Conservation (phyloP, 208 protist genomes). For the Tritrichomonas foetus region DNA sequence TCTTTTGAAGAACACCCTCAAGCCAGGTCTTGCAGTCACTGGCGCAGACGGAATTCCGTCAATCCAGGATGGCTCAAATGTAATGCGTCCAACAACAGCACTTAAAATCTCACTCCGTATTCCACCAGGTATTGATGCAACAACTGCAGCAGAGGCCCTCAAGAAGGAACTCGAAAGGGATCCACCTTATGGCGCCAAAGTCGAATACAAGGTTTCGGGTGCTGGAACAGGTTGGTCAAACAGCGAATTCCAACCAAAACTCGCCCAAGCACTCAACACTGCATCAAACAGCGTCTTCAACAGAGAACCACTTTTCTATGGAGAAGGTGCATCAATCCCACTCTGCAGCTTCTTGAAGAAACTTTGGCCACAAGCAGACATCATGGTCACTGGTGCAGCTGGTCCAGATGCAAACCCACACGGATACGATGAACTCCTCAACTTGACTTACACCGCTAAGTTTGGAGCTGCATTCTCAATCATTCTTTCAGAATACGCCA, state of each 20-base stretch:
- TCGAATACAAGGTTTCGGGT: conserved; percentile 66
- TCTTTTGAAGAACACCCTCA: conserved; percentile 75
- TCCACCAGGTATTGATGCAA: conserved; percentile 68
- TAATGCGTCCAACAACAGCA: conserved; percentile 71
- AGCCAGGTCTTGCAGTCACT: conserved; percentile 73
- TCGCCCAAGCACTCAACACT: conserved; percentile 49
- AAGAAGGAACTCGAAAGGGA: conserved; percentile 69
- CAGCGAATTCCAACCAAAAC: conserved; percentile 70
- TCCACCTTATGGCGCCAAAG: conserved; percentile 76
- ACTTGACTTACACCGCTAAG: background rate
- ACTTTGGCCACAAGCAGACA: background rate
- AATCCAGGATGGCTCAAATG: conserved; percentile 74
- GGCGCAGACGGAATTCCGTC: conserved; percentile 74
- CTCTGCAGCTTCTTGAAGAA: background rate
- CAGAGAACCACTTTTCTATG: background rate
- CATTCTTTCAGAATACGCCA: background rate
- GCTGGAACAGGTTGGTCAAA: conserved; percentile 69
- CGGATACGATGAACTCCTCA: background rate
- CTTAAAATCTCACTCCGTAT: conserved; percentile 81
- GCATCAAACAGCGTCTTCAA: background rate
- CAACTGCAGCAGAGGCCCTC: conserved; percentile 57
- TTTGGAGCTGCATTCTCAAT: background rate
- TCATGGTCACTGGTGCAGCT: background rate
- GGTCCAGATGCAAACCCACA: background rate
- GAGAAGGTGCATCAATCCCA: background rate